Conservation (phyloP, 192 early-diverging fungal genomes). For the Backusella morwellensis region DNA sequence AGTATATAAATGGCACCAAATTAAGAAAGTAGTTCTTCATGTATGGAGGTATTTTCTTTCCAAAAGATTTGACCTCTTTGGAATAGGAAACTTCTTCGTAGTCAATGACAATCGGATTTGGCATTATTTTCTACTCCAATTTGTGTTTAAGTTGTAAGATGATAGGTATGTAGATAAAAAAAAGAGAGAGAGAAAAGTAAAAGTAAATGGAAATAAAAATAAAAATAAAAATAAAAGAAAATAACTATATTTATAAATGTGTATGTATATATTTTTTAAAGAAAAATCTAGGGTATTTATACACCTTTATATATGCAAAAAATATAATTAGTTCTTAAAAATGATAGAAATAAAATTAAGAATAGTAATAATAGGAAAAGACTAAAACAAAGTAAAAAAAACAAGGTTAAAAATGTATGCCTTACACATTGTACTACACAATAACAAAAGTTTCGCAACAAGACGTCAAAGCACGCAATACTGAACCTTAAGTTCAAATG, state of each 20-base stretch:
- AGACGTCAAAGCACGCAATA: constrained; percentile 22
- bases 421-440: not conserved
- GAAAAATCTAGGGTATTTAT: not conserved
- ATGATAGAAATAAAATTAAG: not conserved
- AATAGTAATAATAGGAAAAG: not conserved
- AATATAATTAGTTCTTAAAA: not conserved
- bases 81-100: constrained; percentile 18
- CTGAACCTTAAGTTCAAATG: constrained; percentile 4
- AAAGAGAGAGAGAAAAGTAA: not conserved
- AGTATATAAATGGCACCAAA: constrained; percentile 24
- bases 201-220: not conserved
- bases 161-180: not conserved
- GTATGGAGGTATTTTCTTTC: constrained; percentile 17
- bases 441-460: constrained; percentile 15
- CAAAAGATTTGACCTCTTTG: constrained; percentile 10
- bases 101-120: constrained; percentile 19
- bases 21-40: constrained; percentile 17
- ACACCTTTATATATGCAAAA: not conserved
- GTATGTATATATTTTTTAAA: not conserved
- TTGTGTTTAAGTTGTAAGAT: not conserved
- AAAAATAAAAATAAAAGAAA: not conserved
- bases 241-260: not conserved
- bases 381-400: not conserved
- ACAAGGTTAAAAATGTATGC: not conserved
- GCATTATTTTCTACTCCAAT: not conserved